Evolutionary conservation across 2,329 filamentous ascomycete genomes (phyloP), one percentile per base, ranked within the genome.

Genomic region (Thelonectria discophora): DNA sequence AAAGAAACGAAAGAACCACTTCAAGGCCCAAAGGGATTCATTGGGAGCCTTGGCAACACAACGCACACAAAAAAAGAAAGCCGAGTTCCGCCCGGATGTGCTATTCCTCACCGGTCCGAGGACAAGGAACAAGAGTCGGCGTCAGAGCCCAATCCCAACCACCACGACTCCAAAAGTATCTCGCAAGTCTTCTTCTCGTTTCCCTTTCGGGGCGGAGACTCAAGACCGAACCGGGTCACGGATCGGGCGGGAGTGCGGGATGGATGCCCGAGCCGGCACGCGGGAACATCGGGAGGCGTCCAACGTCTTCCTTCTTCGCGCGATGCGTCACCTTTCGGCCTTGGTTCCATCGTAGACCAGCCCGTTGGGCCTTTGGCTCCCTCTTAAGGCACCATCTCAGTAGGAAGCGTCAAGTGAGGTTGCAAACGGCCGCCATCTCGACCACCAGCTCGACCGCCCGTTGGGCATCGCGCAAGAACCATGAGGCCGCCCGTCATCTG

Each of bases 251-350:
- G 37, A 60, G 34, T 47, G 47, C 27, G 50, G 30, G 46, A 60
- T 45, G 52, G 58, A 49, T 55, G 32, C 58, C 46, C 45, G 42
- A 45, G 42, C 24, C 51, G 24, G 42, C 24, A 24, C 24, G 49
- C 58, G 52, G 52, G 58, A 60, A 52, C 52, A 60, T 60, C 58
- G 58, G 58, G 51, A 32, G 46, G 45, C 55, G 32, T 11, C 32
- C 32, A 34, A 34, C 9, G 32, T 11, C 32, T 34, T 9, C 8
- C 10, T 34, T 11, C 32, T 11, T 34, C 13, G 3, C 3, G 6
- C 8, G 3, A 13, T 9, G 32, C 3, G 32, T 11, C 32, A 5
- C 8, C 8, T 34, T 9, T 9, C 32, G 32, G 9, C 32, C 32
- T 34, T 34, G 13, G 32, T 34, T 34, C 12, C 32, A 34, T 13